These are phyloP conservation scores for Diaporthe citri DNA, from an alignment of 2,329 filamentous ascomycete species.

Conservation along the genomic window DNA sequence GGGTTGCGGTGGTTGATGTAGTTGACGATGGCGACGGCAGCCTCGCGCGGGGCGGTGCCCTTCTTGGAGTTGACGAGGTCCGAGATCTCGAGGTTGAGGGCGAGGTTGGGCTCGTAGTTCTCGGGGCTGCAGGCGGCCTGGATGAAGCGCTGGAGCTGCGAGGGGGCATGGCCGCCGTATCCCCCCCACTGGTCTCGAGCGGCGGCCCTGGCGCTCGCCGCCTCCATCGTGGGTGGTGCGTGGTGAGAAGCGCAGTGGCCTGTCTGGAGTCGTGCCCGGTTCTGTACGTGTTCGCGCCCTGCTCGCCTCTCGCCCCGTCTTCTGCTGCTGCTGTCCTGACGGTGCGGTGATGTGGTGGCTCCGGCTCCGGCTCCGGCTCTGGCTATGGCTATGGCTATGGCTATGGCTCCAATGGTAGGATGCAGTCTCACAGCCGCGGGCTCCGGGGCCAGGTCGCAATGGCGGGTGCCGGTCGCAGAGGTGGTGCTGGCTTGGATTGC, in stretches of 20 bases:
- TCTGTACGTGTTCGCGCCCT: constrained; percentile 32
- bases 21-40: constrained; percentile 90
- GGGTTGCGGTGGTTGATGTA: constrained; percentile 98
- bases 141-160: constrained; percentile 94
- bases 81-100: constrained; percentile 94
- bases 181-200: constrained; percentile 93
- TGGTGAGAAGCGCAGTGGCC: constrained; percentile 38
- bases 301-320: constrained; percentile 13
- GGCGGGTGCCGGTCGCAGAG: neutral
- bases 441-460: constrained; percentile 1
- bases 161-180: constrained; percentile 78
- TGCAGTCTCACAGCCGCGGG: constrained; percentile 16
- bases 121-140: constrained; percentile 96
- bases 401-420: constrained; percentile 10
- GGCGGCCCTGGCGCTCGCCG: constrained; percentile 93
- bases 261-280: neutral
- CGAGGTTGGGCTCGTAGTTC: constrained; percentile 98
- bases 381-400: constrained; percentile 2
- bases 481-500: constrained; percentile 1
- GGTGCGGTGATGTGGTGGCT: neutral
- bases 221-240: constrained; percentile 77
- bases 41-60: constrained; percentile 93
- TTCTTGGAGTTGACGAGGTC: constrained; percentile 99
- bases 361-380: neutral
- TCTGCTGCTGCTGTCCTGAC: neutral